Evolutionary conservation across 1,284 basidiomycete species (phyloP).

Genomic region (Cronartium quercuum): DNA sequence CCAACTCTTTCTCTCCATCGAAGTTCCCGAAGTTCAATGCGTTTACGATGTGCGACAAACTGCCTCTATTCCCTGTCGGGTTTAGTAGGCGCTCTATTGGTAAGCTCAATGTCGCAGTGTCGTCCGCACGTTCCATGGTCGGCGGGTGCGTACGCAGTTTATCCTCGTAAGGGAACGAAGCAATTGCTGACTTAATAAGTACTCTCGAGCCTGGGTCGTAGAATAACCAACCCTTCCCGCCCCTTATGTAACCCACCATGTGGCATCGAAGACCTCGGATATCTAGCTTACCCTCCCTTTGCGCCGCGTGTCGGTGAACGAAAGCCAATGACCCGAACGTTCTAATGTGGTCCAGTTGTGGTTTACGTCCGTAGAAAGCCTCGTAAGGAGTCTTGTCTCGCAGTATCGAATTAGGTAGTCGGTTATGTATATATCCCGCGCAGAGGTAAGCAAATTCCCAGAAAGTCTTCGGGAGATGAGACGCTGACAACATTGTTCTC

Average conservation of each 20-base stretch:
- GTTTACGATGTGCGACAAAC: not conserved
- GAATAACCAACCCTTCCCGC: not conserved
- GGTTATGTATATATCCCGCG: not conserved
- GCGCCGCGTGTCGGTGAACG: not conserved
- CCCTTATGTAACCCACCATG: not conserved
- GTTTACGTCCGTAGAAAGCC: not conserved
- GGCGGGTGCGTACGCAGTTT: no score
- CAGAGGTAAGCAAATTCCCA: conserved; percentile 13
- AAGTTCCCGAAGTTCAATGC: not conserved
- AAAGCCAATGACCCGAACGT: not conserved
- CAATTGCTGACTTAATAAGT: not conserved
- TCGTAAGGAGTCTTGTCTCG: conserved; percentile 1
- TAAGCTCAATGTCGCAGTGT: not conserved
- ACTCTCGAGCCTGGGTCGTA: not conserved
- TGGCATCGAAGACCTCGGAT: not conserved
- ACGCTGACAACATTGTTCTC: not conserved
- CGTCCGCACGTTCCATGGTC: not conserved
- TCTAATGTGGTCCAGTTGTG: not conserved
- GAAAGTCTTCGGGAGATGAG: not conserved
- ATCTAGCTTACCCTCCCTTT: not conserved
- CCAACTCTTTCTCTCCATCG: not conserved
- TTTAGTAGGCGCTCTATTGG: not conserved
- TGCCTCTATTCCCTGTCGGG: not conserved
- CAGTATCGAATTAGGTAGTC: not conserved
- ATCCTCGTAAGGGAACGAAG: not conserved